These are phyloP conservation scores for Leccinum pachyderme DNA, from an alignment of 1,284 basidiomycete genomes.

Conservation along the genomic window DNA sequence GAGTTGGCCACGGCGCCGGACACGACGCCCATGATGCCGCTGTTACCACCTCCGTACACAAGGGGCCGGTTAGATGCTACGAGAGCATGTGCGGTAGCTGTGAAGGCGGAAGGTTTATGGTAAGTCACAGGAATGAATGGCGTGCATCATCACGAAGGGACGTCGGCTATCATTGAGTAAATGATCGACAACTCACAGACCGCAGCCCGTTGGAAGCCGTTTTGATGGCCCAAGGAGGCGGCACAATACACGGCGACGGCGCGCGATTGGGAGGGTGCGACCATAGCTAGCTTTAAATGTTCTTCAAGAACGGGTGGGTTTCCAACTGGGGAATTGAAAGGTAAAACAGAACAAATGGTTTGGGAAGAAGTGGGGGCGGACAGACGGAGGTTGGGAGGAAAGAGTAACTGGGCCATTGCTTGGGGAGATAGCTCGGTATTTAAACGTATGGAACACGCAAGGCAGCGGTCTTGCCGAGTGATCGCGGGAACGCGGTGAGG, in stretches of 20 bases:
- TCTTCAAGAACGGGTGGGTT: constrained; percentile 7
- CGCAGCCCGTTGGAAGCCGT: constrained; percentile 68
- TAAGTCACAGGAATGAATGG: constrained; percentile 1
- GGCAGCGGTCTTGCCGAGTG: constrained; percentile 8
- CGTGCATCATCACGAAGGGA: neutral
- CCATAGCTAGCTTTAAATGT: constrained; percentile 24
- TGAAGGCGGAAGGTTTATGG: constrained; percentile 1
- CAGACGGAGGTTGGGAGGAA: constrained; percentile 5
- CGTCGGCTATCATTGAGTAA: neutral
- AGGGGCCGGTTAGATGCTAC: constrained; percentile 64
- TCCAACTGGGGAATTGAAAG: constrained; percentile 1
- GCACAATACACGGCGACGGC: constrained; percentile 80
- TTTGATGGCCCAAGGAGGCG: constrained; percentile 63
- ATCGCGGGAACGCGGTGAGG: constrained; percentile 13
- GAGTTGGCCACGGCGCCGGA: constrained; percentile 63
- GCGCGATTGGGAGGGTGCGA: constrained; percentile 32
- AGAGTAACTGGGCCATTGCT: constrained; percentile 14
- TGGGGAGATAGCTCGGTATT: constrained; percentile 18
- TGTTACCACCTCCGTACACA: constrained; percentile 84
- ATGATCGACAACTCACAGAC: constrained; percentile 48
- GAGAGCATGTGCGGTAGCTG: constrained; percentile 75
- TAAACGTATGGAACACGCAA: constrained; percentile 20
- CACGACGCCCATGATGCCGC: constrained; percentile 86
- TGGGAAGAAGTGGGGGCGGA: neutral
- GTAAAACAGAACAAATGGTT: neutral